phyloP scores from a whole-genome alignment of 2,329 filamentous ascomycete genomes.

The Tympanopsis confertula region DNA sequence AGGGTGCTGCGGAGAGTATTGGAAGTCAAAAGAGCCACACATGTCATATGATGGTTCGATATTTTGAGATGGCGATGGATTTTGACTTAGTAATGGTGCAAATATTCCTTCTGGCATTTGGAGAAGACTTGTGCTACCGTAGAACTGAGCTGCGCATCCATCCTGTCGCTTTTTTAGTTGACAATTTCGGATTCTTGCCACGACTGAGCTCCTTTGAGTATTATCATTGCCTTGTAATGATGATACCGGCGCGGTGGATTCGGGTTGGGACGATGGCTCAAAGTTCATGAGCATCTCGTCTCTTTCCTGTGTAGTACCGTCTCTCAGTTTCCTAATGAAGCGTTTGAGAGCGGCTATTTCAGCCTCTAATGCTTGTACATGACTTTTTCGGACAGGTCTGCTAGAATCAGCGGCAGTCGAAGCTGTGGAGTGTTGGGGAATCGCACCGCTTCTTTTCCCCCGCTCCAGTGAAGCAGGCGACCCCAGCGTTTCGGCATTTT shows the following conservation, averaged over 20 bases:
- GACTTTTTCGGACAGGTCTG: slow-evolving; percentile 30
- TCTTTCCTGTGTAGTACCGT: slow-evolving; percentile 22
- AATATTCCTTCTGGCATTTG: slow-evolving; percentile 21
- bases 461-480: slow-evolving; percentile 24
- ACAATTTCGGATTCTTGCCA: slow-evolving; percentile 19
- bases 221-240: slow-evolving; percentile 3
- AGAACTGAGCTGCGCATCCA: slow-evolving; percentile 30
- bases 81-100: slow-evolving; percentile 5
- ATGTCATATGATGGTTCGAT: slow-evolving; percentile 3
- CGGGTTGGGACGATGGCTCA: slow-evolving; percentile 9
- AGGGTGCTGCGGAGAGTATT: slow-evolving; percentile 29
- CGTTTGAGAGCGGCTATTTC: slow-evolving; percentile 31
- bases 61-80: slow-evolving; percentile 5
- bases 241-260: slow-evolving; percentile 1
- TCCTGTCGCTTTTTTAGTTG: slow-evolving; percentile 22
- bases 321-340: slow-evolving; percentile 29
- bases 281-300: slow-evolving; percentile 28
- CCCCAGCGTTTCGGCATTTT: slow-evolving; percentile 29
- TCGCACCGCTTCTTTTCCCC: slow-evolving; percentile 28
- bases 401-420: not conserved
- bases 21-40: slow-evolving; percentile 9
- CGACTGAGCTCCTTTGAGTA: slow-evolving; percentile 9
- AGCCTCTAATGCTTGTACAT: slow-evolving; percentile 33
- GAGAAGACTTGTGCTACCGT: slow-evolving; percentile 33
- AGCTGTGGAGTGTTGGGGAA: not conserved